These are phyloP conservation scores for Arabidopsis hybrid DNA, from an alignment of 441 rosid species.

Conservation along the genomic window DNA sequence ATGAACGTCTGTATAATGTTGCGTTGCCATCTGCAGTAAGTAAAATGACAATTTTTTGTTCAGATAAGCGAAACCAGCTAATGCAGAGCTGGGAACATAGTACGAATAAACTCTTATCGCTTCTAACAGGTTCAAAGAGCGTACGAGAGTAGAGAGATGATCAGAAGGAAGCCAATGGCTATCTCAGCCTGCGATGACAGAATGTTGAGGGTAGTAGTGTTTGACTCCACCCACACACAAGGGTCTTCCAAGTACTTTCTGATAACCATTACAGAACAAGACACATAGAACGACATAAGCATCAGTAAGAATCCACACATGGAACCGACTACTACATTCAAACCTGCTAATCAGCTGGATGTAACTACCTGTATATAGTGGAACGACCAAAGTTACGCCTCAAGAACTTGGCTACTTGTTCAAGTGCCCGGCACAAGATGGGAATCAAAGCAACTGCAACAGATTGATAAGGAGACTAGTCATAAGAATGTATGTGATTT, in stretches of 20 bases:
- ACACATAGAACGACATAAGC: conserved; percentile 9
- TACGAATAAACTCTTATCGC: background rate
- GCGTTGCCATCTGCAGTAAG: conserved; percentile 89
- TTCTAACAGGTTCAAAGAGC: conserved; percentile 37
- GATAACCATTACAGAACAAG: conserved; percentile 40
- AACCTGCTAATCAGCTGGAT: conserved; percentile 24
- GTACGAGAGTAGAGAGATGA: conserved; percentile 83
- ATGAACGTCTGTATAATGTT: conserved; percentile 93
- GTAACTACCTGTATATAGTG: conserved; percentile 75
- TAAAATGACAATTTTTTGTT: conserved; percentile 4
- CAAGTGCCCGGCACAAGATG: conserved; percentile 79
- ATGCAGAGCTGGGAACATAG: background rate
- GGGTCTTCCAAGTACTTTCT: conserved; percentile 94
- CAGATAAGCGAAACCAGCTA: conserved; percentile 22
- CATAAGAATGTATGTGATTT: conserved; percentile 11
- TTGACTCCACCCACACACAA: conserved; percentile 97
- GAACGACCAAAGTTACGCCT: conserved; percentile 84
- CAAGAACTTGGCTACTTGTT: conserved; percentile 83
- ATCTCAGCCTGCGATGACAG: conserved; percentile 93
- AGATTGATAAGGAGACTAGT: conserved; percentile 17
- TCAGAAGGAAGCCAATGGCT: conserved; percentile 85
- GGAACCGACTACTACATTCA: conserved; percentile 5
- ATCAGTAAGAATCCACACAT: conserved; percentile 17
- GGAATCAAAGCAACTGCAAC: conserved; percentile 91
- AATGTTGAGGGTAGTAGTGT: conserved; percentile 80